Evolutionary conservation across 345 rosid species (phyloP).

Genomic region (Mercurialis annua): DNA sequence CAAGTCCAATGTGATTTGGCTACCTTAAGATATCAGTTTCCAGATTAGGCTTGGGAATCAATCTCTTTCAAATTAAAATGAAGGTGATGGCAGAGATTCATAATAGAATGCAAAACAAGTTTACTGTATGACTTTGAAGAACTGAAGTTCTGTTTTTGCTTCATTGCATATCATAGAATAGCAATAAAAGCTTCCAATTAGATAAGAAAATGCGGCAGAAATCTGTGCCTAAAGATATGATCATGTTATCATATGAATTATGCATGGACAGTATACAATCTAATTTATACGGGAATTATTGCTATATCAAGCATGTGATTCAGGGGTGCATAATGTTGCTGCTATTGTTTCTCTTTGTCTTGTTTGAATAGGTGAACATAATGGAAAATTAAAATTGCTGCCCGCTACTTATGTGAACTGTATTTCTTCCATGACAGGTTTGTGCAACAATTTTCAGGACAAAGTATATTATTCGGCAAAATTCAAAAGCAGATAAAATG

Average conservation of each 20-base stretch:
- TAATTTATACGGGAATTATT: background rate
- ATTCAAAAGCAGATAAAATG: conserved; percentile 72
- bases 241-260: background rate
- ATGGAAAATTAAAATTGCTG: background rate
- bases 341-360: conserved; percentile 3
- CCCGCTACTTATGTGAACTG: conserved; percentile 5
- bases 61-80: background rate
- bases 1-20: background rate
- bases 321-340: background rate
- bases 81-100: background rate
- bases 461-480: conserved; percentile 60
- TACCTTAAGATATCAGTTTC: background rate
- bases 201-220: too few species aligned
- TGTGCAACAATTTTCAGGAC: conserved; percentile 49
- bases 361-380: conserved; percentile 1
- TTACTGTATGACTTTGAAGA: too few species aligned
- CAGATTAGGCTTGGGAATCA: background rate
- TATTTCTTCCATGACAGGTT: conserved; percentile 46
- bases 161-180: too few species aligned
- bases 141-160: too few species aligned
- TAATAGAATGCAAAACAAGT: too few species aligned
- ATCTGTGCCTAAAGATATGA: background rate
- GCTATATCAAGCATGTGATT: background rate
- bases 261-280: background rate
- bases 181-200: too few species aligned